Percentiles rank a stretch among this genome's conserved stretches.
Conservation (phyloP, 495 filamentous ascomycete species). For the Neurospora africana region DNA sequence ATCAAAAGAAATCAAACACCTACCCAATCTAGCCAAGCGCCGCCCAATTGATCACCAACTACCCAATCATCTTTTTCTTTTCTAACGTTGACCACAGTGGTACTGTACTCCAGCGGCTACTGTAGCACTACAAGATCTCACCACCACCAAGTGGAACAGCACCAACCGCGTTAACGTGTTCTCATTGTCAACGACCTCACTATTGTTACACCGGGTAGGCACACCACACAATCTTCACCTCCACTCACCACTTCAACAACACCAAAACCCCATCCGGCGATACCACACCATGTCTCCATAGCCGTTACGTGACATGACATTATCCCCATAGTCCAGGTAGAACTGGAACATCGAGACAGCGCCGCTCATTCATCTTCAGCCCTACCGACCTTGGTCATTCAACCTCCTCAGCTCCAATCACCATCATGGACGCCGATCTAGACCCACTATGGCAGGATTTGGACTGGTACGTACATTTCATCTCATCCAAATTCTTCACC, state of each 20-base stretch:
- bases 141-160: not conserved
- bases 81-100: not conserved
- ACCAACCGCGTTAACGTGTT: not conserved
- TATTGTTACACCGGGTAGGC: not conserved
- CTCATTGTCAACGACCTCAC: not conserved
- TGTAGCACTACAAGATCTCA: not conserved
- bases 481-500: not conserved
- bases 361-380: not conserved
- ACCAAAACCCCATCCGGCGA: not conserved
- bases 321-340: not conserved
- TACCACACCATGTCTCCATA: not conserved
- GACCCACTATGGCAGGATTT: conserved; percentile 64
- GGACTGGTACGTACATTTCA: conserved; percentile 39
- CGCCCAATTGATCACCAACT: not conserved
- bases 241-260: not conserved
- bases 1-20: conserved; percentile 2
- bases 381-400: not conserved
- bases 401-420: conserved; percentile 17
- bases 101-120: not conserved
- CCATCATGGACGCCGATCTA: conserved; percentile 39
- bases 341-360: not conserved
- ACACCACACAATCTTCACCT: not conserved
- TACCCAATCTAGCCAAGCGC: conserved; percentile 9
- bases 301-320: not conserved
- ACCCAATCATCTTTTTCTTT: not conserved